Conservation (phyloP, 345 rosid genomes). For the Stellera chamaejasme region DNA sequence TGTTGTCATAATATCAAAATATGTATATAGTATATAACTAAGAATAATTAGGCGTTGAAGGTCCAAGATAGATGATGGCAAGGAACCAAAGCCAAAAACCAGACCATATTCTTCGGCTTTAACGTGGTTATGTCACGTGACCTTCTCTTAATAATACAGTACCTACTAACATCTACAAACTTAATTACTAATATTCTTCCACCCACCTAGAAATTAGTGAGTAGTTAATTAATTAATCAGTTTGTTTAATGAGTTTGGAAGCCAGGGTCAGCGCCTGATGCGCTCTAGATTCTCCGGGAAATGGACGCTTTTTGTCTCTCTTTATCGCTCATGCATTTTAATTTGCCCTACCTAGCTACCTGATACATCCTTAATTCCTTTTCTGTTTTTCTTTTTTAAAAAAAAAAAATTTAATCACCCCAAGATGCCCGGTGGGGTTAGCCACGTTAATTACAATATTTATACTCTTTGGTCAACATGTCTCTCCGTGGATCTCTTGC, state of each 20-base stretch:
- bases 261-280: constrained; percentile 91
- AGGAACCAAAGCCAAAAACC: not conserved
- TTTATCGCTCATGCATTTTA: constrained; percentile 6
- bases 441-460: constrained; percentile 4
- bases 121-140: constrained; percentile 60
- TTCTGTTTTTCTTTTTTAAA: constrained; percentile 25
- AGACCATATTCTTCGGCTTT: constrained; percentile 70
- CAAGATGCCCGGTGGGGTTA: constrained; percentile 9
- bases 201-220: constrained; percentile 4
- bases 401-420: constrained; percentile 4
- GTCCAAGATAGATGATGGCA: not conserved
- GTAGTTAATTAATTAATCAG: constrained; percentile 15
- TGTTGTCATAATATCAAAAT: too few relatives aligned
- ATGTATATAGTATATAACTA: too few relatives aligned
- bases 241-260: constrained; percentile 34
- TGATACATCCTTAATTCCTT: constrained; percentile 7
- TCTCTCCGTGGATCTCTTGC: constrained; percentile 36
- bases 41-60: too few relatives aligned
- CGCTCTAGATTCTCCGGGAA: constrained; percentile 98
- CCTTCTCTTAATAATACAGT: constrained; percentile 2
- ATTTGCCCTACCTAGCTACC: constrained; percentile 17
- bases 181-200: not conserved
- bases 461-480: constrained; percentile 40
- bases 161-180: constrained; percentile 5
- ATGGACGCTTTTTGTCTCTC: constrained; percentile 19